Conservation (phyloP, 2,329 filamentous ascomycete species). For the Trichophyton rubrum region DNA sequence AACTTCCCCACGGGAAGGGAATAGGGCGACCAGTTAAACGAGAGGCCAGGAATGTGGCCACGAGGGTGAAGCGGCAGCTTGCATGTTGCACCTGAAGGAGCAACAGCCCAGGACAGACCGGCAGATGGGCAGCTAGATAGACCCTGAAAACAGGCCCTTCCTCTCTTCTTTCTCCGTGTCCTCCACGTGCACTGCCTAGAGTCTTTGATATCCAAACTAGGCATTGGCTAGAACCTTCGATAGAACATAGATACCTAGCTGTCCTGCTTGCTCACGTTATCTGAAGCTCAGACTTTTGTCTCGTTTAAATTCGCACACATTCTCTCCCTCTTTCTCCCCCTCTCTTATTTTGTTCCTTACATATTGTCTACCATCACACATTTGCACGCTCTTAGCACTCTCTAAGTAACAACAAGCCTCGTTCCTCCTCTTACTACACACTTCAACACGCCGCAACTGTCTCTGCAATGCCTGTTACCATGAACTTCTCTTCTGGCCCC, state of each 20-base stretch:
- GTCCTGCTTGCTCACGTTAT: neutral
- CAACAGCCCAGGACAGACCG: neutral
- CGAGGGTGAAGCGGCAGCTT: neutral
- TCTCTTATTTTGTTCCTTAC: neutral
- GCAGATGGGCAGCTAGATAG: too few species aligned
- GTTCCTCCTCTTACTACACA: neutral
- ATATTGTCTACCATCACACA: neutral
- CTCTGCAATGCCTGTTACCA: neutral
- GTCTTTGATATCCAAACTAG: neutral
- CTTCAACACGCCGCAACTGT: neutral
- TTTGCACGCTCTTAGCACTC: neutral
- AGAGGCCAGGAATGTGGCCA: neutral
- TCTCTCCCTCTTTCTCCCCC: neutral
- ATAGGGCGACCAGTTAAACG: conserved; percentile 3
- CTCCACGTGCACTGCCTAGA: neutral
- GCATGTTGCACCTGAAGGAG: neutral
- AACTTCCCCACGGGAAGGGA: neutral
- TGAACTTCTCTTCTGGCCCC: neutral
- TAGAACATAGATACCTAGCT: neutral
- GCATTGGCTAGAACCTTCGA: neutral
- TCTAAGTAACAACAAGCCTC: neutral
- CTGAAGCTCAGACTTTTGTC: neutral
- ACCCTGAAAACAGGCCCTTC: neutral
- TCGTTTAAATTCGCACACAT: conserved; percentile 1
- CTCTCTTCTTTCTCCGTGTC: neutral